Evolutionary conservation across 2,329 filamentous ascomycete species (phyloP).

Genomic region (Septoria linicola): DNA sequence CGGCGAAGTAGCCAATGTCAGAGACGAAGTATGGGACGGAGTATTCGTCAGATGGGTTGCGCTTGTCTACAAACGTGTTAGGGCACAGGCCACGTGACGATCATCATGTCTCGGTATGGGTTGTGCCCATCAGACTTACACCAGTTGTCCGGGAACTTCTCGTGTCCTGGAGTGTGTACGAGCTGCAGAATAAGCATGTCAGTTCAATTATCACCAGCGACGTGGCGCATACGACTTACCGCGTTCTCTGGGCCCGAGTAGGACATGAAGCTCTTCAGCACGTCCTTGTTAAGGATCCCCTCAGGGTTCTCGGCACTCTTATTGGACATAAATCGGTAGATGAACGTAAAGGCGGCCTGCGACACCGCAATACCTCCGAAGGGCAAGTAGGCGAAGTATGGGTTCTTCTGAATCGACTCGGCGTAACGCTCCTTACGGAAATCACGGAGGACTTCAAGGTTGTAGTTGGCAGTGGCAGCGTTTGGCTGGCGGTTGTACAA

Average conservation of each 20-base stretch:
- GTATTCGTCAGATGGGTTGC: constrained; percentile 36
- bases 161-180: constrained; percentile 38
- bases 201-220: too few species aligned
- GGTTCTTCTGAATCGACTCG: constrained; percentile 36
- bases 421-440: constrained; percentile 31
- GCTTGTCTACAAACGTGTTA: too few species aligned
- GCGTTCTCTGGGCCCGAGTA: constrained; percentile 38
- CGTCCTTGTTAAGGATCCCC: constrained; percentile 39
- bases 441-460: constrained; percentile 32
- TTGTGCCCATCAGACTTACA: too few species aligned
- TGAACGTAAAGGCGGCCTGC: constrained; percentile 36
- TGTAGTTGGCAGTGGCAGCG: constrained; percentile 31
- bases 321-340: constrained; percentile 44
- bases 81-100: too few species aligned
- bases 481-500: constrained; percentile 30
- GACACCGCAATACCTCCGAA: constrained; percentile 35
- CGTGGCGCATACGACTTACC: background rate
- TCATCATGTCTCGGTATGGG: too few species aligned
- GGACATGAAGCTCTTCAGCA: constrained; percentile 44
- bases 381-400: constrained; percentile 33
- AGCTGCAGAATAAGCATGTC: constrained; percentile 1
- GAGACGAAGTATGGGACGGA: constrained; percentile 29
- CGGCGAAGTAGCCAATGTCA: constrained; percentile 34
- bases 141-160: constrained; percentile 46
- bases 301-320: constrained; percentile 42